These are phyloP conservation scores for Phytophthora vignae DNA, from an alignment of 352 stramenopile genomes.

Conservation along the genomic window DNA sequence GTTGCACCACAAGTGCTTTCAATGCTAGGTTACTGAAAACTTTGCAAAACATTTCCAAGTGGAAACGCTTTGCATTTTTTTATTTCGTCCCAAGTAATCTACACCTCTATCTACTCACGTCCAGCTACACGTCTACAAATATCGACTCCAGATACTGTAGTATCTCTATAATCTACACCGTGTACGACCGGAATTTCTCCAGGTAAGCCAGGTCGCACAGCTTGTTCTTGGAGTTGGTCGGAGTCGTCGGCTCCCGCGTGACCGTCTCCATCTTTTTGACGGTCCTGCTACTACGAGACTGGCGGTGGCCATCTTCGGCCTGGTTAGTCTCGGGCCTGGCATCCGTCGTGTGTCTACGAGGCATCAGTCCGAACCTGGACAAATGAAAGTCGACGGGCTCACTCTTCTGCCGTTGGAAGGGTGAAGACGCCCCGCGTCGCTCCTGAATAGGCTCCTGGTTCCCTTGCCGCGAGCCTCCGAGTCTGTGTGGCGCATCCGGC, in stretches of 20 bases:
- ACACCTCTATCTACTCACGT: too few relatives aligned
- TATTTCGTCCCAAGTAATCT: too few relatives aligned
- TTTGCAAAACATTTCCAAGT: too few relatives aligned
- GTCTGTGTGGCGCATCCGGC: conserved; percentile 11
- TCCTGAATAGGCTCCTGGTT: conserved; percentile 8
- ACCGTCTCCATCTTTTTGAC: conserved; percentile 12
- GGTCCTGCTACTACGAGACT: conserved; percentile 16
- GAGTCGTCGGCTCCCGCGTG: not conserved
- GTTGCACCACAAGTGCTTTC: too few relatives aligned
- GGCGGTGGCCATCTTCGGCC: not conserved
- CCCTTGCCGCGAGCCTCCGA: not conserved
- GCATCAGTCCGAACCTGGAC: conserved; percentile 40
- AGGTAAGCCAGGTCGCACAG: conserved; percentile 41
- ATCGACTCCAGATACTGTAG: too few relatives aligned
- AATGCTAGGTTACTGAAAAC: too few relatives aligned
- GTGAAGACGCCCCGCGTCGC: not conserved
- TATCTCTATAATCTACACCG: conserved; percentile 19
- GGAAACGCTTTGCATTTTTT: too few relatives aligned
- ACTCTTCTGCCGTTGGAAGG: conserved; percentile 22
- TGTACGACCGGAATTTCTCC: conserved; percentile 36
- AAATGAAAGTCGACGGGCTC: conserved; percentile 40
- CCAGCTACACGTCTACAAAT: too few relatives aligned
- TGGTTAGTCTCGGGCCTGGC: conserved; percentile 12
- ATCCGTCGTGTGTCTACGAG: conserved; percentile 10
- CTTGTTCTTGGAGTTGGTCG: conserved; percentile 31